Conservation (phyloP, 352 stramenopile species). For the Phytophthora meadii region DNA sequence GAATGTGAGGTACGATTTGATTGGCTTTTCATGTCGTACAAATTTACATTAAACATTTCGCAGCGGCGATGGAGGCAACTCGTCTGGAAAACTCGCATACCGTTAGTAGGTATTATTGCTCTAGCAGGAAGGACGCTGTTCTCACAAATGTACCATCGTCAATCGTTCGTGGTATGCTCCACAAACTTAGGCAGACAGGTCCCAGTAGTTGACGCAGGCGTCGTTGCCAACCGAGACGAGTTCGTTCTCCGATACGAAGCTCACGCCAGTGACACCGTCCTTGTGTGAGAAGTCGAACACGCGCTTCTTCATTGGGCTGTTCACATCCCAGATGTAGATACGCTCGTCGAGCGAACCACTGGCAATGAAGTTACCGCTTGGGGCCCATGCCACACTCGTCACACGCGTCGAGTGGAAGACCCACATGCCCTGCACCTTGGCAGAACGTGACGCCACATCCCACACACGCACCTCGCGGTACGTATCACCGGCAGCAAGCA, state of each 20-base stretch:
- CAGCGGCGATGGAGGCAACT: too few species aligned
- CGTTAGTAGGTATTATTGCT: too few species aligned
- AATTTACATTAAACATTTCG: too few species aligned
- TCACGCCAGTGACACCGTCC: constrained; percentile 78
- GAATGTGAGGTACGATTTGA: too few species aligned
- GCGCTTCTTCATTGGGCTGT: constrained; percentile 70
- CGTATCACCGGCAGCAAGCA: constrained; percentile 87
- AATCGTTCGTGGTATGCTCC: not conserved
- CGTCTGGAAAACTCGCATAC: too few species aligned
- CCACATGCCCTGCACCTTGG: constrained; percentile 94
- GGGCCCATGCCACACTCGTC: constrained; percentile 93
- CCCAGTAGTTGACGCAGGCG: constrained; percentile 82
- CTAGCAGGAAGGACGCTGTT: not conserved
- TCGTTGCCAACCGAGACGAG: constrained; percentile 86
- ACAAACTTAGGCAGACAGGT: constrained; percentile 48
- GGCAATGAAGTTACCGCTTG: constrained; percentile 91
- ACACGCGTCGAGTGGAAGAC: constrained; percentile 97
- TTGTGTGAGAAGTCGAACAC: constrained; percentile 85
- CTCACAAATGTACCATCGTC: not conserved
- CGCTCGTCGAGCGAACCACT: constrained; percentile 95
- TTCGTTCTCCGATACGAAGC: constrained; percentile 75
- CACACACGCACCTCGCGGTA: constrained; percentile 93
- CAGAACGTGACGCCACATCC: constrained; percentile 78
- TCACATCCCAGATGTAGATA: constrained; percentile 97
- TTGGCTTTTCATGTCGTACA: too few species aligned